Evolutionary conservation across 148 eudicot species (phyloP), one percentile per base, ranked within the genome.

Genomic region (Rhododendron ovatum): DNA sequence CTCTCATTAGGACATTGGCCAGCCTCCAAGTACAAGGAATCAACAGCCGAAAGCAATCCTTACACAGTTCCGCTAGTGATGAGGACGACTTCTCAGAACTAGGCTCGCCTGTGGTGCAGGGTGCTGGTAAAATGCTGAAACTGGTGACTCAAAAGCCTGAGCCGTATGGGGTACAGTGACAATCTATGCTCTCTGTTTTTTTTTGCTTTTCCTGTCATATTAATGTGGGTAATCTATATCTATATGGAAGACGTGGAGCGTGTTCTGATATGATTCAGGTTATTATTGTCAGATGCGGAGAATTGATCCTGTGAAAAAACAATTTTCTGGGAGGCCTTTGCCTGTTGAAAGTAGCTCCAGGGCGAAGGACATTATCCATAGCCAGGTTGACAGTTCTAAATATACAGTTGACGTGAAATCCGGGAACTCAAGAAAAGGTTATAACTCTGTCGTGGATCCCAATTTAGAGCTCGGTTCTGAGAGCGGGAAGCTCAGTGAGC

Each of bases 81-180:
- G 86, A 85, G 15, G 88, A 89, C 26, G 90, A 80, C 28, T 89
- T 86, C 86, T 84, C 85, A 37, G 90, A 86, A 74, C 78, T 89
- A 51, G 90, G 87, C 22, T 82, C 85, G 10, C 79, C 86, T 67
- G 24, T 45, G 35, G 28, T 48, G 35, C 85, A 57, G 71, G 35
- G 82, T 71, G 35, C 26, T 1, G 53, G 41, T 61, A 78, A 43
- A 55, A 35, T n/a, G 82, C 78, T 82, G 15, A 84, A 84, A 84
- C 59, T 87, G 87, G 63, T 41, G 63, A 89, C 89, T 8, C 86
- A 86, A 84, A 89, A 89, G 73, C 87, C 35, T 65, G 87, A 87
- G 15, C 47, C 22, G 28, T 76, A 77, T 33, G 5, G 26, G 80
- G 90, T 89, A 87, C 33, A 43, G 14, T 61, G 9, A 11, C 20